Conservation (phyloP, 805 yeast species). For the Candida anglica region DNA sequence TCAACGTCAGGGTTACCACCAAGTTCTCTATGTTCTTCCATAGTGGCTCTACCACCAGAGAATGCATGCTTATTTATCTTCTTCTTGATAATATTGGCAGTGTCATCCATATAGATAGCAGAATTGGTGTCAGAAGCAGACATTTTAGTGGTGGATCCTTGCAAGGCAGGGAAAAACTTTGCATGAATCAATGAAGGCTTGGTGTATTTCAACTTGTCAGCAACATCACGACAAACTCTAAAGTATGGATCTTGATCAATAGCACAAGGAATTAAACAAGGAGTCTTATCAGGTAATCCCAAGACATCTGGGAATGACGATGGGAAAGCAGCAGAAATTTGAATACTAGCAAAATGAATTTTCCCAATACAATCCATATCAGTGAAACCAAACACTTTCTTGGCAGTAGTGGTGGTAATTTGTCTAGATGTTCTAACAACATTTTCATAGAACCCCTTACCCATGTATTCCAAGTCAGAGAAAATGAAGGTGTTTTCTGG, state of each 20-base stretch:
- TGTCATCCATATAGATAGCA: slow-evolving; percentile 94
- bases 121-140: slow-evolving; percentile 88
- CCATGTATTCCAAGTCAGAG: slow-evolving; percentile 90
- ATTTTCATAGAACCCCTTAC: slow-evolving; percentile 89
- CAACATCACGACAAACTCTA: slow-evolving; percentile 96
- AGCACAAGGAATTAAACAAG: slow-evolving; percentile 97
- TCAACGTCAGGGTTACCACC: slow-evolving; percentile 97
- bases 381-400: slow-evolving; percentile 92
- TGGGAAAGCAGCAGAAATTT: slow-evolving; percentile 94
- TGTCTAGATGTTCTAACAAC: slow-evolving; percentile 90
- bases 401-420: slow-evolving; percentile 95
- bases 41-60: slow-evolving; percentile 84
- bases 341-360: slow-evolving; percentile 91
- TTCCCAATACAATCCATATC: slow-evolving; percentile 95
- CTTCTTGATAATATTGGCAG: slow-evolving; percentile 86
- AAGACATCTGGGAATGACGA: slow-evolving; percentile 92
- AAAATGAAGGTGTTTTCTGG: slow-evolving; percentile 94
- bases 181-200: slow-evolving; percentile 94
- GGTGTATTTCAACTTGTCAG: slow-evolving; percentile 82
- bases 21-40: slow-evolving; percentile 83
- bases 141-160: slow-evolving; percentile 96
- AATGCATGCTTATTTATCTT: slow-evolving; percentile 96
- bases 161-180: slow-evolving; percentile 95
- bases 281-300: slow-evolving; percentile 83
- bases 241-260: slow-evolving; percentile 99